Evolutionary conservation across 257 asterid genomes (phyloP).

Genomic region (Ligustrum vulgare): DNA sequence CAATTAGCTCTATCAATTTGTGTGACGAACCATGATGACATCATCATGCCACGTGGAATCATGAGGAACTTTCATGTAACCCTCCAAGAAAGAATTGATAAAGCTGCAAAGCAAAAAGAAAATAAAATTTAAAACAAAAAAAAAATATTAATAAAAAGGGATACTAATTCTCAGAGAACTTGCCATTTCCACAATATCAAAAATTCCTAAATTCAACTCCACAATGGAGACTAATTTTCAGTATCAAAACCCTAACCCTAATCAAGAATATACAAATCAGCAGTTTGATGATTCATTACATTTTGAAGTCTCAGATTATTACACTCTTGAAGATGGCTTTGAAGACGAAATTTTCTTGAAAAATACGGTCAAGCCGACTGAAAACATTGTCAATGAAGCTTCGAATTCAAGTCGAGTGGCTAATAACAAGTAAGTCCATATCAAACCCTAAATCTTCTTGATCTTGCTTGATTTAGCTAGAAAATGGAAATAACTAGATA

Average conservation of each 20-base stretch:
- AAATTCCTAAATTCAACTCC: slow-evolving; percentile 7
- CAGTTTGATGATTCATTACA: slow-evolving; percentile 5
- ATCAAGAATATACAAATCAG: slow-evolving; percentile 3
- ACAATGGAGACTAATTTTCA: slow-evolving; percentile 10
- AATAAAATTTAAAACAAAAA: not conserved
- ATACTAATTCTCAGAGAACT: slow-evolving; percentile 6
- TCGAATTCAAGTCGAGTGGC: not conserved
- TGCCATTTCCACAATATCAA: not conserved
- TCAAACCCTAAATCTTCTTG: not conserved
- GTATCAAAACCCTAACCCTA: slow-evolving; percentile 22
- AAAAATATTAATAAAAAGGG: not conserved
- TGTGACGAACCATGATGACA: not conserved
- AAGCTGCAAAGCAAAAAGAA: slow-evolving; percentile 19
- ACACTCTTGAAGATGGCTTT: slow-evolving; percentile 17
- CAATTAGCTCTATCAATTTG: not conserved
- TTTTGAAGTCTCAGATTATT: slow-evolving; percentile 14
- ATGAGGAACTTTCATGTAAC: not conserved
- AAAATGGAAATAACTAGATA: not conserved
- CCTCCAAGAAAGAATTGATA: slow-evolving; percentile 25
- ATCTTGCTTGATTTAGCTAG: not conserved
- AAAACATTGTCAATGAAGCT: slow-evolving; percentile 4
- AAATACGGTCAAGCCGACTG: not conserved
- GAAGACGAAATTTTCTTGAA: not conserved
- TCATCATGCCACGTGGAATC: not conserved
- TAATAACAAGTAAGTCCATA: slow-evolving; percentile 18